Percentiles rank a stretch among this genome's conserved stretches.
Evolutionary conservation across 78 protist genomes (phyloP).

Genomic region (Protostelium mycophagum): DNA sequence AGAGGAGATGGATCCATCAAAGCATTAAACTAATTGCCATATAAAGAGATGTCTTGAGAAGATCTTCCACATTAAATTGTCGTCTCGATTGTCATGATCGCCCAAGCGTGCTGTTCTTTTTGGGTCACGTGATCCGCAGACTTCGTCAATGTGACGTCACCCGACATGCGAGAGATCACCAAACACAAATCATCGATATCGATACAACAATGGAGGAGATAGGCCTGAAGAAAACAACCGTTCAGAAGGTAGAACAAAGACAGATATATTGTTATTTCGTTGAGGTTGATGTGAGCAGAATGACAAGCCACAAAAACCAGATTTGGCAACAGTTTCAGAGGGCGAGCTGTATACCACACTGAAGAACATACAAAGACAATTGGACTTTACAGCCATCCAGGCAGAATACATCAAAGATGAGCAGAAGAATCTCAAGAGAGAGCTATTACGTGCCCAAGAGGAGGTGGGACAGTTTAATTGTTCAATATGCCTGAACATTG

Average conservation of each 20-base stretch:
- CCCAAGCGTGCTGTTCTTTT: no score
- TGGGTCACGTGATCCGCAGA: no score
- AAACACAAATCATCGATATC: no score
- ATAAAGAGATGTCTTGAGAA: no score
- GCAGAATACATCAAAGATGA: slow-evolving; percentile 96
- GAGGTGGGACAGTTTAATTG: slow-evolving; percentile 63
- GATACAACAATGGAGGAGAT: neutral
- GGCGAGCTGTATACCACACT: slow-evolving; percentile 66
- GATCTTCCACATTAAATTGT: no score
- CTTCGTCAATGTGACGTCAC: no score
- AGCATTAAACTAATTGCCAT: neutral
- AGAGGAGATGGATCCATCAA: neutral
- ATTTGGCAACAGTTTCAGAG: slow-evolving; percentile 2
- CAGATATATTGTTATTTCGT: no score
- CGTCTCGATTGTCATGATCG: no score
- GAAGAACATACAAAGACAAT: slow-evolving; percentile 75
- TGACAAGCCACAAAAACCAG: neutral
- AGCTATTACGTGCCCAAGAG: slow-evolving; percentile 95
- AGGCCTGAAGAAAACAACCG: neutral
- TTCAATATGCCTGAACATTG: neutral
- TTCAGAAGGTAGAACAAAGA: neutral
- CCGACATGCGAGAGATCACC: no score
- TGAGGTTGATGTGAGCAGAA: no score
- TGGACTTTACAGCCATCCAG: slow-evolving; percentile 85
- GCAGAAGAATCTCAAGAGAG: slow-evolving; percentile 88